Evolutionary conservation across 768 basidiomycete genomes (phyloP).

Genomic region (Hypholoma fasciculare): DNA sequence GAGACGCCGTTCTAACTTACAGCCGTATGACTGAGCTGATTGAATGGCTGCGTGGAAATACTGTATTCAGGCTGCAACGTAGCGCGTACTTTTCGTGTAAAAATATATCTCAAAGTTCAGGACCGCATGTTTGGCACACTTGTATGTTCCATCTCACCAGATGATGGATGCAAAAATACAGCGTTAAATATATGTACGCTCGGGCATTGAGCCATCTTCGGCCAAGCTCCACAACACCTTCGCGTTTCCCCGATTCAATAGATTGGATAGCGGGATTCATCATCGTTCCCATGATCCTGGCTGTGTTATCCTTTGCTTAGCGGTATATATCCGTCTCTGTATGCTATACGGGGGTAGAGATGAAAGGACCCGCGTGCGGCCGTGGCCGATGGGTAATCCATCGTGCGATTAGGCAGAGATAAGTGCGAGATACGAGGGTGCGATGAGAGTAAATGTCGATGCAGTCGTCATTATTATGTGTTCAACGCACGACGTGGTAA

Average conservation of each 20-base stretch:
- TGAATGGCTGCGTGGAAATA: too few relatives aligned
- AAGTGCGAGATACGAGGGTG: neutral
- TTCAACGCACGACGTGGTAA: neutral
- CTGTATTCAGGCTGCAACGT: too few relatives aligned
- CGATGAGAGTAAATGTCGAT: neutral
- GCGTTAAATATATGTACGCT: too few relatives aligned
- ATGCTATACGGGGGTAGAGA: neutral
- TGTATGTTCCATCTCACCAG: too few relatives aligned
- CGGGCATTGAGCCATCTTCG: too few relatives aligned
- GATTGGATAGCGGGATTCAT: neutral
- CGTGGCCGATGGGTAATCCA: neutral
- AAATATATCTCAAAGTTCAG: too few relatives aligned
- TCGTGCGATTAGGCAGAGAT: neutral
- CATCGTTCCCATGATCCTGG: constrained; percentile 2
- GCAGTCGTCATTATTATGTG: neutral
- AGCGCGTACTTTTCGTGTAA: too few relatives aligned
- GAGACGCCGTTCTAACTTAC: too few relatives aligned
- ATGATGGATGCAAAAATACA: too few relatives aligned
- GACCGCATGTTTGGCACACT: too few relatives aligned
- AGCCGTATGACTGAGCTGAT: too few relatives aligned
- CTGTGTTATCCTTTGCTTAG: neutral
- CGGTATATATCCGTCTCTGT: neutral
- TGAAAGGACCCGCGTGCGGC: neutral
- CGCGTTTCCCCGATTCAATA: constrained; percentile 7
- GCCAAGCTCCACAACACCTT: neutral